Evolutionary conservation across 495 filamentous ascomycete genomes (phyloP).

Genomic region (Penicillium goetzii): DNA sequence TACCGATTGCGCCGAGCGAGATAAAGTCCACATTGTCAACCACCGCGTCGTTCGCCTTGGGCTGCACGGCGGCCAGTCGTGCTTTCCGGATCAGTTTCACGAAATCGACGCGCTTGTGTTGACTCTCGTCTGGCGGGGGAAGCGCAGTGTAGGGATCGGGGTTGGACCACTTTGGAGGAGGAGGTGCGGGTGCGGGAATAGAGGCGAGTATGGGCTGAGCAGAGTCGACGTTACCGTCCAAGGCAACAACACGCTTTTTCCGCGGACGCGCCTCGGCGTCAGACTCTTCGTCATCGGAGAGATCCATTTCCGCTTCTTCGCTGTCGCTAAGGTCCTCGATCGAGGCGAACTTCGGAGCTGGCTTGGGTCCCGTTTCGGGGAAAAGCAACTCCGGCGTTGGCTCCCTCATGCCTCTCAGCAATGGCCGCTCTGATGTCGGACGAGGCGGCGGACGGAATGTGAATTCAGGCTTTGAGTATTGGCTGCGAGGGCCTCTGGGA

Average conservation of each 20-base stretch:
- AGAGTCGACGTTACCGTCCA: constrained; percentile 45
- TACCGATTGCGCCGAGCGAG: constrained; percentile 69
- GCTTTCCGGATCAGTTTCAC: constrained; percentile 88
- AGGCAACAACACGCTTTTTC: constrained; percentile 55
- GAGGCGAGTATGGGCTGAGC: constrained; percentile 2
- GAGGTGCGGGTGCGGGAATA: constrained; percentile 31
- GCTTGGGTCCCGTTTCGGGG: constrained; percentile 32
- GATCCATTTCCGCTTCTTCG: constrained; percentile 72
- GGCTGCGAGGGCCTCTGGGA: neutral
- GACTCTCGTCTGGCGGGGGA: constrained; percentile 68
- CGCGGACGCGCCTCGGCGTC: constrained; percentile 51
- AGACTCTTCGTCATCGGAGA: constrained; percentile 51
- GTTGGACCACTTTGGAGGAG: constrained; percentile 79
- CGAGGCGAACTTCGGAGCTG: constrained; percentile 46
- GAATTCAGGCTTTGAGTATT: constrained; percentile 39
- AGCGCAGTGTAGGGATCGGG: constrained; percentile 87
- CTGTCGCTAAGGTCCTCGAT: constrained; percentile 70
- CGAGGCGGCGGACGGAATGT: constrained; percentile 48
- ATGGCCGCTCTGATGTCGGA: constrained; percentile 50
- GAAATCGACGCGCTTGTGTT: constrained; percentile 75
- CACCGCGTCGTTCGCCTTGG: constrained; percentile 54
- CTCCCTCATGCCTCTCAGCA: constrained; percentile 44
- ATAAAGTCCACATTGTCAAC: constrained; percentile 79
- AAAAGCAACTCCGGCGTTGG: constrained; percentile 44
- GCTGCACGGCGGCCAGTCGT: constrained; percentile 52